Conservation (phyloP, 805 yeast genomes). For the Starmerella scarabaei region DNA sequence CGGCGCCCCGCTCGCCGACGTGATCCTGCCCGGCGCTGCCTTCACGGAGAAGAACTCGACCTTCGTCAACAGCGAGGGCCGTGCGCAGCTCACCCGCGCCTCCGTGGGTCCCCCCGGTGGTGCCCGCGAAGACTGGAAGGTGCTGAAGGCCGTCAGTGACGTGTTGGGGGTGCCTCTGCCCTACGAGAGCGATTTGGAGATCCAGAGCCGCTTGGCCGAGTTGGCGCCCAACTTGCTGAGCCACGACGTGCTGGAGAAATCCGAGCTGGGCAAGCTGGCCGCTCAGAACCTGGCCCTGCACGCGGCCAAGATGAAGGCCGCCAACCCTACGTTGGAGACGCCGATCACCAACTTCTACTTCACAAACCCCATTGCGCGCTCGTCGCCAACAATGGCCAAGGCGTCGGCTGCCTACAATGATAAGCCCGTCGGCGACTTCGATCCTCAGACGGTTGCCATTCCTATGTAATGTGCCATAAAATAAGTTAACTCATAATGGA, state of each 20-base stretch:
- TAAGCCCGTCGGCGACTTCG: not conserved
- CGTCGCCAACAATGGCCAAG: conserved; percentile 82
- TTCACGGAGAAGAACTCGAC: conserved; percentile 80
- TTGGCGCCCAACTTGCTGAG: conserved; percentile 70
- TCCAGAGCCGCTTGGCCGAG: conserved; percentile 58
- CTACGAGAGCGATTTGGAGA: conserved; percentile 56
- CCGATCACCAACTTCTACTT: conserved; percentile 76
- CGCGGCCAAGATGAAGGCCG: conserved; percentile 30
- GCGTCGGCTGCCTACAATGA: conserved; percentile 42
- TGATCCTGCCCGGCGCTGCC: conserved; percentile 74
- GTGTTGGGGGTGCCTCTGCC: conserved; percentile 59
- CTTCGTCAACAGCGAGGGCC: conserved; percentile 80
- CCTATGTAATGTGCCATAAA: not conserved
- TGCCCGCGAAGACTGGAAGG: conserved; percentile 88
- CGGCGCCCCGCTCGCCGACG: conserved; percentile 83
- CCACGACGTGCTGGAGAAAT: conserved; percentile 63
- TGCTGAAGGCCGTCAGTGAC: conserved; percentile 69
- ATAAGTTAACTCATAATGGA: not conserved
- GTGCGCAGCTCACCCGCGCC: conserved; percentile 73
- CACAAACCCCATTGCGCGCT: conserved; percentile 76
- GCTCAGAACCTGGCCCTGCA: conserved; percentile 31
- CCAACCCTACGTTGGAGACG: conserved; percentile 35
- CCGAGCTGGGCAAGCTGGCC: conserved; percentile 42
- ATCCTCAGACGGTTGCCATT: not conserved
- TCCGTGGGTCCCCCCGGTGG: conserved; percentile 80